These are phyloP conservation scores for Nicotiana obtusifolia DNA, from an alignment of 257 asterid species.

Conservation along the genomic window DNA sequence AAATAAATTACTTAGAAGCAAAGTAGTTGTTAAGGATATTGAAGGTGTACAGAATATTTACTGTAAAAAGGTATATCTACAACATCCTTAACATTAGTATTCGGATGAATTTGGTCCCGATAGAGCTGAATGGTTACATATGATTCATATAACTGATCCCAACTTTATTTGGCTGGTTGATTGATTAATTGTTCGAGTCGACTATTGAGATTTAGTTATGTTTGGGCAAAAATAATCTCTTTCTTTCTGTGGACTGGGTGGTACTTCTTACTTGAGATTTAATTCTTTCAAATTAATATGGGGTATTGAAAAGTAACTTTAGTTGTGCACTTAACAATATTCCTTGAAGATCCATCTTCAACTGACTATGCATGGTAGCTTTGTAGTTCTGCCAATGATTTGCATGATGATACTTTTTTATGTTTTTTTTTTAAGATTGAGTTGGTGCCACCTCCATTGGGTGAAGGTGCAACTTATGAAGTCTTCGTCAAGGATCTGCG, in stretches of 20 bases:
- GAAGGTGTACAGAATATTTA: background rate
- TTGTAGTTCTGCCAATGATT: background rate
- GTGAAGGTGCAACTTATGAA: constrained; percentile 56
- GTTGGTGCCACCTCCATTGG: constrained; percentile 49
- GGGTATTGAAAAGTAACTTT: background rate
- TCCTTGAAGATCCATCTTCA: background rate
- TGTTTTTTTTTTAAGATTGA: constrained; percentile 39
- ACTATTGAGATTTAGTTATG: background rate
- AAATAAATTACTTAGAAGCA: background rate
- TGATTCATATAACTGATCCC: background rate
- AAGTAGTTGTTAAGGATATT: background rate
- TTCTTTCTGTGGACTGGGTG: background rate
- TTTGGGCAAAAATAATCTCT: background rate
- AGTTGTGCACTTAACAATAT: background rate
- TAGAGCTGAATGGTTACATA: background rate
- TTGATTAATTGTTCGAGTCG: background rate
- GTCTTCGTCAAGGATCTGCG: constrained; percentile 52
- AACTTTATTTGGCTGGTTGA: background rate
- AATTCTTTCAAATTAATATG: background rate
- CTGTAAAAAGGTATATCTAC: background rate
- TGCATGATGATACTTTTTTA: background rate
- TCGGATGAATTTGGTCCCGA: background rate
- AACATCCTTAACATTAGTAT: background rate
- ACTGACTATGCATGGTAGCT: background rate
- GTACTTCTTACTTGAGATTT: background rate